Conservation (phyloP, 768 basidiomycete species). For the Agrocybe praecox region DNA sequence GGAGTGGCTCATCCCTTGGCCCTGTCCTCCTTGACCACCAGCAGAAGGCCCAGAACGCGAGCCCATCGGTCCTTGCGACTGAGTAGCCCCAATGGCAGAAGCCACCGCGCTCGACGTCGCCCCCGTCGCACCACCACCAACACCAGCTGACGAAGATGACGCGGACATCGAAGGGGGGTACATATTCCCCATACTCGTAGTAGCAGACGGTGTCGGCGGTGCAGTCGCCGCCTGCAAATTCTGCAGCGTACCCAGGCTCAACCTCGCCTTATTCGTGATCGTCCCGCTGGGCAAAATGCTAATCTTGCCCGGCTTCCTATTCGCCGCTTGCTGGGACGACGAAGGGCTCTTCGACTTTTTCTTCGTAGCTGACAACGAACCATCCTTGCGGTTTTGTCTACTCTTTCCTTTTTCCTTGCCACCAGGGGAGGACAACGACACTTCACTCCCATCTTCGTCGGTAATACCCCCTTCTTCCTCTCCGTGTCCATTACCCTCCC, state of each 20-base stretch:
- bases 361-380: background rate
- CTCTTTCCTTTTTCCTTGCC: background rate
- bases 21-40: no score
- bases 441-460: background rate
- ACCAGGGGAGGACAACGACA: background rate
- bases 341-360: background rate
- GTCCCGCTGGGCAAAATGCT: background rate
- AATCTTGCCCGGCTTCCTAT: background rate
- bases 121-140: no score
- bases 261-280: background rate
- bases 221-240: background rate
- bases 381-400: background rate
- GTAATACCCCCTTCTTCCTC: background rate
- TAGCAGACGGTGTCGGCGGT: background rate
- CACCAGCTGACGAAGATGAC: background rate
- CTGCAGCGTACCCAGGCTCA: background rate
- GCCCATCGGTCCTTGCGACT: background rate
- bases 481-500: background rate
- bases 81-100: background rate
- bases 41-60: background rate
- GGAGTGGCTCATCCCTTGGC: slow-evolving; percentile 18
- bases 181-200: background rate
- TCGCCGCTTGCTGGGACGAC: background rate
- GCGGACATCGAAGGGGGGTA: background rate
- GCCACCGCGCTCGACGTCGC: background rate